Percentiles rank a stretch among this genome's conserved stretches.
phyloP scores from a whole-genome alignment of 192 early-diverging fungal genomes.

The Pilaira anomala region DNA sequence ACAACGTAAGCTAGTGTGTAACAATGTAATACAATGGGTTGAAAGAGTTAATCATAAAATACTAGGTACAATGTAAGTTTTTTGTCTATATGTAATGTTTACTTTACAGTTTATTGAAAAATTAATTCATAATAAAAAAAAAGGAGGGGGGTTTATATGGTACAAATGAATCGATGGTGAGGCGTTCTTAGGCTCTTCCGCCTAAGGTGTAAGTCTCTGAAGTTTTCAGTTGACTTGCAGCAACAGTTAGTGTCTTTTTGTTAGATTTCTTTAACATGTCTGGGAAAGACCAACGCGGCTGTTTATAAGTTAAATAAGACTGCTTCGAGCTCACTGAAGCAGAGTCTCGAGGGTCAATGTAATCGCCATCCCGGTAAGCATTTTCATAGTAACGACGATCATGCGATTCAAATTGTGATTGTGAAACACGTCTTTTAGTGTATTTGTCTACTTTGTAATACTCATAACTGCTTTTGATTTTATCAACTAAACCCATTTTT shows the following conservation, averaged over 20 bases:
- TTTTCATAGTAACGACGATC: constrained; percentile 24
- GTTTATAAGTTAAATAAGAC: constrained; percentile 1
- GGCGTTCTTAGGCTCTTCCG: too few relatives aligned
- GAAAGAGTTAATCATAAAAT: too few relatives aligned
- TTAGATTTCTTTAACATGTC: constrained; percentile 13
- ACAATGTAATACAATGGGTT: too few relatives aligned
- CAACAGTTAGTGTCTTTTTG: neutral
- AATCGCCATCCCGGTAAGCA: constrained; percentile 28
- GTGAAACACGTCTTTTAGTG: constrained; percentile 31
- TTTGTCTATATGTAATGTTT: too few relatives aligned
- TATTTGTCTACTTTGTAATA: constrained; percentile 29
- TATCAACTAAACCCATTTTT: constrained; percentile 38
- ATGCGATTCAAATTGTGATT: constrained; percentile 26
- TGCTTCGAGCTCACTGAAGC: neutral
- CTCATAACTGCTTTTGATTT: constrained; percentile 18
- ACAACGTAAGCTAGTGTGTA: too few relatives aligned
- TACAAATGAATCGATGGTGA: too few relatives aligned
- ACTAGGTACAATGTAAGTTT: too few relatives aligned
- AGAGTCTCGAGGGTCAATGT: constrained; percentile 11
- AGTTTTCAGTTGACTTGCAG: neutral
- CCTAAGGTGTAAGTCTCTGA: constrained; percentile 14
- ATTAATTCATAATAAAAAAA: too few relatives aligned
- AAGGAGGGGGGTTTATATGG: too few relatives aligned
- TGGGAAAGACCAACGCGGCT: constrained; percentile 7
- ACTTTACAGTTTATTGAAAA: too few relatives aligned